phyloP scores from a whole-genome alignment of 1,284 basidiomycete genomes.

The Entoloma clypeatum region DNA sequence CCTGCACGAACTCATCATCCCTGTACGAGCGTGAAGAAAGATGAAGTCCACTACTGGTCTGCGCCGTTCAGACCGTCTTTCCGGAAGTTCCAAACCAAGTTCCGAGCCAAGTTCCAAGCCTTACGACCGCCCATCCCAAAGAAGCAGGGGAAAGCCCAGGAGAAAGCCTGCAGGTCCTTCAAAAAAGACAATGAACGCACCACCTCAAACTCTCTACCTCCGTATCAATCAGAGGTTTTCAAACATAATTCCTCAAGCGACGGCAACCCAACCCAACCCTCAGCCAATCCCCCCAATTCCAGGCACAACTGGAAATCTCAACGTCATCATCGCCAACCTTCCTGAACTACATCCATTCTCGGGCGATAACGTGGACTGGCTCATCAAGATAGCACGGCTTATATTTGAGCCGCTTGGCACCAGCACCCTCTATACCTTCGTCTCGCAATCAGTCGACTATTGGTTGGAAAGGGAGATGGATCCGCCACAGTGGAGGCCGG shows the following conservation, averaged over 20 bases:
- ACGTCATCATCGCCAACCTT: slow-evolving; percentile 14
- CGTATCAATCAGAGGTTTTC: background rate
- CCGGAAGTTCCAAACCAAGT: no score
- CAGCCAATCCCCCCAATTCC: slow-evolving; percentile 11
- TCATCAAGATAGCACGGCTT: slow-evolving; percentile 14
- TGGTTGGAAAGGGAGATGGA: slow-evolving; percentile 16
- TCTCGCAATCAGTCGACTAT: slow-evolving; percentile 9
- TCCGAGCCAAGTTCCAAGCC: no score
- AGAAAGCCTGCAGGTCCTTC: no score
- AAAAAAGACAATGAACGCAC: no score
- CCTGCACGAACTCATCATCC: no score
- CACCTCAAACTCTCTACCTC: slow-evolving; percentile 1
- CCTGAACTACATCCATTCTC: slow-evolving; percentile 14
- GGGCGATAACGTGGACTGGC: slow-evolving; percentile 16
- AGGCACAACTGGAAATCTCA: slow-evolving; percentile 13
- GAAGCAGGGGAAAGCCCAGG: no score
- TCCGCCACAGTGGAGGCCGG: slow-evolving; percentile 8
- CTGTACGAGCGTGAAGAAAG: no score
- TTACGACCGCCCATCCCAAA: no score
- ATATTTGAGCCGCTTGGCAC: slow-evolving; percentile 16
- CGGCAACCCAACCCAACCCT: background rate
- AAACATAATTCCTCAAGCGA: background rate
- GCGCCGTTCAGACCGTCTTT: no score
- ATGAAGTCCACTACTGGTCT: no score
- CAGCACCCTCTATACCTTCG: slow-evolving; percentile 17